Conservation (phyloP, 2,329 filamentous ascomycete species). For the Arthrobotrys iridis region DNA sequence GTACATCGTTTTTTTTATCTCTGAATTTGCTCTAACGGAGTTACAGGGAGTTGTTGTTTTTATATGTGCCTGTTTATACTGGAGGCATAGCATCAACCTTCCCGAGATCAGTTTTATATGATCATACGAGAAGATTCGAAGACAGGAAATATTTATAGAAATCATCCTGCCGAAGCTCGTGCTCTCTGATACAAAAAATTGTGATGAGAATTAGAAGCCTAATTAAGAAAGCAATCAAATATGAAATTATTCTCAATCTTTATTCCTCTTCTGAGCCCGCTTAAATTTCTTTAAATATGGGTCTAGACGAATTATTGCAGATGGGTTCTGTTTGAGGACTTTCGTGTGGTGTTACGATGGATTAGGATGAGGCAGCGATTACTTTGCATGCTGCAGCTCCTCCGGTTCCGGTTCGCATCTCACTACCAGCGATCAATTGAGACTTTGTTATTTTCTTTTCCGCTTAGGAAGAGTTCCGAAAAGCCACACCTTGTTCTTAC, state of each 20-base stretch:
- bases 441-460: background rate
- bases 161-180: background rate
- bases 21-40: slow-evolving; percentile 17
- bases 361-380: background rate
- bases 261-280: background rate
- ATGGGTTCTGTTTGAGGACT: too few relatives aligned
- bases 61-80: slow-evolving; percentile 13
- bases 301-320: too few relatives aligned
- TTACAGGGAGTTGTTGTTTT: slow-evolving; percentile 21
- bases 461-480: background rate
- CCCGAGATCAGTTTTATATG: background rate
- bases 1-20: slow-evolving; percentile 15
- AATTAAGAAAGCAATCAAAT: background rate
- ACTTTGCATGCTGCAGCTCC: background rate
- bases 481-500: slow-evolving; percentile 54
- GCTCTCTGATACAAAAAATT: slow-evolving; percentile 13
- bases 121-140: background rate
- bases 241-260: background rate
- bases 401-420: background rate
- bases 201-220: background rate
- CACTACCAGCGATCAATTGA: background rate
- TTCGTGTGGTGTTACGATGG: background rate
- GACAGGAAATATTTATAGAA: slow-evolving; percentile 11
- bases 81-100: background rate
- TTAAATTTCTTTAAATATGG: too few relatives aligned